Conservation (phyloP, 805 yeast genomes). For the Hemisphaericaspora nanyangensis region DNA sequence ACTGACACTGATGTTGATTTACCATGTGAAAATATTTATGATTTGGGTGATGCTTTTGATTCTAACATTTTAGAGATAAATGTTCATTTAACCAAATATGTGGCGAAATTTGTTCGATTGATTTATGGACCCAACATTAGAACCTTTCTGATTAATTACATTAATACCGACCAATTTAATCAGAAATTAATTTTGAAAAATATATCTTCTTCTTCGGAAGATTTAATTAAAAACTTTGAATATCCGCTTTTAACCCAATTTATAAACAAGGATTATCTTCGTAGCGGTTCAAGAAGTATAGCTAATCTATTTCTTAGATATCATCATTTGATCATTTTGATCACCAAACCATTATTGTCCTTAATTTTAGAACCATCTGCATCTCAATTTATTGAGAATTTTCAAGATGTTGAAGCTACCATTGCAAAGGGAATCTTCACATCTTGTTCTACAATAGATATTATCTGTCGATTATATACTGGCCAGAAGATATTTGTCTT, state of each 20-base stretch:
- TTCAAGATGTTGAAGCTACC: slow-evolving; percentile 20
- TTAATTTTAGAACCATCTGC: slow-evolving; percentile 26
- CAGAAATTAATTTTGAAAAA: slow-evolving; percentile 30
- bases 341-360: slow-evolving; percentile 31
- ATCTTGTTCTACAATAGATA: slow-evolving; percentile 27
- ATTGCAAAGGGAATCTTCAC: slow-evolving; percentile 26
- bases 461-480: slow-evolving; percentile 24
- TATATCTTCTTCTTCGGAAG: slow-evolving; percentile 24
- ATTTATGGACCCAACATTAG: slow-evolving; percentile 40
- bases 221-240: slow-evolving; percentile 31
- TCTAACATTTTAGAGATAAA: slow-evolving; percentile 28
- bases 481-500: slow-evolving; percentile 25
- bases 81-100: slow-evolving; percentile 37
- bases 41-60: slow-evolving; percentile 28
- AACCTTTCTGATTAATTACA: slow-evolving; percentile 36
- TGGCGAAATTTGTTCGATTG: slow-evolving; percentile 30
- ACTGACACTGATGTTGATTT: slow-evolving; percentile 42
- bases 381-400: slow-evolving; percentile 18
- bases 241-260: slow-evolving; percentile 20
- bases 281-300: slow-evolving; percentile 20
- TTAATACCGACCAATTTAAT: slow-evolving; percentile 38
- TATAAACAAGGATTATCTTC: slow-evolving; percentile 6
- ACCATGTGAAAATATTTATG: slow-evolving; percentile 30
- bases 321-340: slow-evolving; percentile 29
- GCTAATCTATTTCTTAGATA: slow-evolving; percentile 35